These are phyloP conservation scores for Huiozyma sinensis DNA, from an alignment of 805 yeast species.

Conservation along the genomic window DNA sequence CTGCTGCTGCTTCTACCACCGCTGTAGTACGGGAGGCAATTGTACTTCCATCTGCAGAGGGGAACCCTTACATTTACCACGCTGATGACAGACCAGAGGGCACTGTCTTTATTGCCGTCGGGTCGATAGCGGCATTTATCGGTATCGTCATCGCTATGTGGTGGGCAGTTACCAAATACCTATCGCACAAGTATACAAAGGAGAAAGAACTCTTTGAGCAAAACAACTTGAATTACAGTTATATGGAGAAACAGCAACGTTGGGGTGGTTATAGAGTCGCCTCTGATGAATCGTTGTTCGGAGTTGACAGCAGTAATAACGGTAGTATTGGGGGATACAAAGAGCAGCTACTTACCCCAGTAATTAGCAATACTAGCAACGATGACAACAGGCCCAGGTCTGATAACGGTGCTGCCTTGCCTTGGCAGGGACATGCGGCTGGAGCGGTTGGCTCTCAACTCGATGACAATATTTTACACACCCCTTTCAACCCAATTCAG, in stretches of 20 bases:
- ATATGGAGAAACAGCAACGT: background rate
- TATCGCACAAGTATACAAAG: conserved; percentile 44
- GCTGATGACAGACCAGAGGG: conserved; percentile 48
- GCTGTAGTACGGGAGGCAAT: conserved; percentile 25
- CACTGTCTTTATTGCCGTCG: conserved; percentile 76
- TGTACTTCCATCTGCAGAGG: conserved; percentile 42
- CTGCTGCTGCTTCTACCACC: conserved; percentile 5
- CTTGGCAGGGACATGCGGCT: background rate
- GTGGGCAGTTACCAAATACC: conserved; percentile 38
- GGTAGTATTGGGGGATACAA: background rate
- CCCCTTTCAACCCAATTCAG: conserved; percentile 10
- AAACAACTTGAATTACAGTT: background rate
- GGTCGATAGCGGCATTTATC: conserved; percentile 53
- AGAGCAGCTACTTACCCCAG: background rate
- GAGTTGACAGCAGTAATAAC: background rate
- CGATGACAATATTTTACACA: background rate
- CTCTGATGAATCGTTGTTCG: conserved; percentile 2
- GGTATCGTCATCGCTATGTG: conserved; percentile 41
- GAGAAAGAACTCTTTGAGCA: conserved; percentile 7
- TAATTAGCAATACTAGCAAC: background rate
- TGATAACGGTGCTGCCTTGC: background rate
- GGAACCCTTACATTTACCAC: conserved; percentile 55
- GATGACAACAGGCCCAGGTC: background rate
- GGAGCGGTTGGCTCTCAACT: background rate
- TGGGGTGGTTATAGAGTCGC: background rate